Evolutionary conservation across 2,329 filamentous ascomycete genomes (phyloP).

Genomic region (Hymenoscyphus albidus): DNA sequence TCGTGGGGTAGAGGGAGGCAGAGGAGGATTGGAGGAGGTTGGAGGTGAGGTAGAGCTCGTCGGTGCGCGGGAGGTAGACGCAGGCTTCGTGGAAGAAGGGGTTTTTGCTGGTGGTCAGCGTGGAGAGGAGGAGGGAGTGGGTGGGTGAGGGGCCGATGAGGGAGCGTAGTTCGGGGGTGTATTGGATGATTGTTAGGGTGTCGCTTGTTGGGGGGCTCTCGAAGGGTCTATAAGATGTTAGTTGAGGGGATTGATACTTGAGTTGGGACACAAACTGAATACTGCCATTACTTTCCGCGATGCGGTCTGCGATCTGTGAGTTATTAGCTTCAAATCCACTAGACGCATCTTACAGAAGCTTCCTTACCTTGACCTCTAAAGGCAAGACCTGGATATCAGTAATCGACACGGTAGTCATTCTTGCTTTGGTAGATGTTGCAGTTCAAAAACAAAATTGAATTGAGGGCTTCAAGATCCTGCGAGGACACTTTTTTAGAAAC

Average conservation of each 20-base stretch:
- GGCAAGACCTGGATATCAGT: conserved; percentile 18
- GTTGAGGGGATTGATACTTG: conserved; percentile 2
- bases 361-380: conserved; percentile 23
- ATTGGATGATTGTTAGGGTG: conserved; percentile 37
- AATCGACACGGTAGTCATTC: conserved; percentile 25
- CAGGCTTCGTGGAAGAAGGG: conserved; percentile 47
- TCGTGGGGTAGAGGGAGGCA: conserved; percentile 39
- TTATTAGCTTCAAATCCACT: conserved; percentile 5
- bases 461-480: neutral
- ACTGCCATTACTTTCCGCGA: conserved; percentile 26
- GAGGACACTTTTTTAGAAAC: neutral
- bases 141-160: conserved; percentile 36
- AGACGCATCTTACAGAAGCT: neutral
- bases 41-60: conserved; percentile 45
- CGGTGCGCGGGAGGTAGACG: conserved; percentile 39
- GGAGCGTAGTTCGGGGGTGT: conserved; percentile 37
- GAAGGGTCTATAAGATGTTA: conserved; percentile 15
- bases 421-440: conserved; percentile 5
- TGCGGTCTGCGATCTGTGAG: conserved; percentile 23
- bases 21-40: conserved; percentile 39
- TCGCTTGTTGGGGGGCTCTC: conserved; percentile 19
- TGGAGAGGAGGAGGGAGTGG: conserved; percentile 42
- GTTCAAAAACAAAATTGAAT: neutral
- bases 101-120: conserved; percentile 39
- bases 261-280: conserved; percentile 16